Conservation (phyloP, 2,329 filamentous ascomycete species). For the Xylariaceae sp. region DNA sequence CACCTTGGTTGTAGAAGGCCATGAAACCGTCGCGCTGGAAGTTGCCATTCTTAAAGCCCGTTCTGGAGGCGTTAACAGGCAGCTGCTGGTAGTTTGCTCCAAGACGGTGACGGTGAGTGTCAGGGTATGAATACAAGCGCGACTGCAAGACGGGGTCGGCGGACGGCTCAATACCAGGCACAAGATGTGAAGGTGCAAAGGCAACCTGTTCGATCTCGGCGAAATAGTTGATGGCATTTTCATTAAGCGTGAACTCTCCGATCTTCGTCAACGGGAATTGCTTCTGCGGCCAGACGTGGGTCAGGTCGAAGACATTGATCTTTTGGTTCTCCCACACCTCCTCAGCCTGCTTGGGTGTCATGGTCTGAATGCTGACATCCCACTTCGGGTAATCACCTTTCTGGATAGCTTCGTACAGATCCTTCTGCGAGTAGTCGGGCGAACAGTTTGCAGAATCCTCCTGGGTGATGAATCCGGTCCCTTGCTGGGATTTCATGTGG, state of each 20-base stretch:
- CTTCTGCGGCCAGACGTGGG: slow-evolving; percentile 64
- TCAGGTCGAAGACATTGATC: slow-evolving; percentile 66
- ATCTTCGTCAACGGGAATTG: slow-evolving; percentile 59
- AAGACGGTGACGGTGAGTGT: slow-evolving; percentile 57
- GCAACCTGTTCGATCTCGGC: slow-evolving; percentile 67
- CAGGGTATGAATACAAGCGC: slow-evolving; percentile 67
- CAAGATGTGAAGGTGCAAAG: slow-evolving; percentile 64
- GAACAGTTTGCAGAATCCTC: slow-evolving; percentile 56
- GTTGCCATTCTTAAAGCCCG: slow-evolving; percentile 51
- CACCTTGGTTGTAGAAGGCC: slow-evolving; percentile 64
- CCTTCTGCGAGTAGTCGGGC: slow-evolving; percentile 60
- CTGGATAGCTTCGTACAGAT: slow-evolving; percentile 61
- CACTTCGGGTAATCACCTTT: slow-evolving; percentile 59
- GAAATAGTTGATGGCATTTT: slow-evolving; percentile 65
- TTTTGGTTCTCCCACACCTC: slow-evolving; percentile 57
- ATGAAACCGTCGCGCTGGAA: slow-evolving; percentile 71
- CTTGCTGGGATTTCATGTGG: slow-evolving; percentile 61
- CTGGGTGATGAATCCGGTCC: slow-evolving; percentile 56
- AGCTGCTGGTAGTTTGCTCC: slow-evolving; percentile 58
- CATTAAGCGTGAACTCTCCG: slow-evolving; percentile 61
- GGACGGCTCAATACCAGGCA: slow-evolving; percentile 64
- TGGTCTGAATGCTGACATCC: slow-evolving; percentile 61
- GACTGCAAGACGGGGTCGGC: slow-evolving; percentile 67
- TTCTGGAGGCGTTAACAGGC: slow-evolving; percentile 48
- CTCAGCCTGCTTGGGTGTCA: slow-evolving; percentile 42